Evolutionary conservation across 257 asterid species (phyloP), one percentile per base, ranked within the genome.

Genomic region (Gardenia jasminoides): DNA sequence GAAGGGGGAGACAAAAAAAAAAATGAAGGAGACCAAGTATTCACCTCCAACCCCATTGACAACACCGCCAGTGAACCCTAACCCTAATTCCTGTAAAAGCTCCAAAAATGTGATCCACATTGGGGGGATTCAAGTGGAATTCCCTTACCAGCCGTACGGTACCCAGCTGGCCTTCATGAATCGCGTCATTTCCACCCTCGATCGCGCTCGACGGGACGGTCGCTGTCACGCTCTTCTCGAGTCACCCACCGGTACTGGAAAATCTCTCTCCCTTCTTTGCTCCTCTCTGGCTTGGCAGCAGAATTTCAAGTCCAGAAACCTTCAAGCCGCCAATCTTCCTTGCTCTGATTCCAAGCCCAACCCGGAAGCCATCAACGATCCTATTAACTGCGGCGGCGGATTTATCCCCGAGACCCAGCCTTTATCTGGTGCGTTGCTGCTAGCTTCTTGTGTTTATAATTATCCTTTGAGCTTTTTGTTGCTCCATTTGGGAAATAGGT

Each of bases 241-340:
- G 79, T 95, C 98, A 22, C 99, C 99, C 3, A 95, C 99, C 10
- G 99, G 99, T n/a, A 95, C 99, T 0, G 99, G 99, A 26, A 95
- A 95, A 77, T 84, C 99, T 4, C 91, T 93, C 5, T 93, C 99
- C 46, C 90, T 95, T 72, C 98, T 95, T 17, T 95, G 99, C 86
- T 92, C 99, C 6, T 75, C 86, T 20, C 87, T 95, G 26, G 98
- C 98, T 70, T 95, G 99, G 99, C 99, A 95, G 83, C 93, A 89
- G 85, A 87, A 83, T 67, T 88, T 70, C 82, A 91, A 84, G 69
- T 50, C 50, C 70, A 93, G 83, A 87, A 90, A 80, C 52, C 43
- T 82, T 31, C 78, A 47, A 4, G 82, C 83, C 5, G 20, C 56
- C 1, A 77, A 84, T 61, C 62, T 88, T 59, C 74, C 87, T 81